A percentile compares a stretch with the other conserved stretches of the same genome.
Evolutionary conservation across 169 alveolate genomes (phyloP).

Genomic region (Theileria parva): DNA sequence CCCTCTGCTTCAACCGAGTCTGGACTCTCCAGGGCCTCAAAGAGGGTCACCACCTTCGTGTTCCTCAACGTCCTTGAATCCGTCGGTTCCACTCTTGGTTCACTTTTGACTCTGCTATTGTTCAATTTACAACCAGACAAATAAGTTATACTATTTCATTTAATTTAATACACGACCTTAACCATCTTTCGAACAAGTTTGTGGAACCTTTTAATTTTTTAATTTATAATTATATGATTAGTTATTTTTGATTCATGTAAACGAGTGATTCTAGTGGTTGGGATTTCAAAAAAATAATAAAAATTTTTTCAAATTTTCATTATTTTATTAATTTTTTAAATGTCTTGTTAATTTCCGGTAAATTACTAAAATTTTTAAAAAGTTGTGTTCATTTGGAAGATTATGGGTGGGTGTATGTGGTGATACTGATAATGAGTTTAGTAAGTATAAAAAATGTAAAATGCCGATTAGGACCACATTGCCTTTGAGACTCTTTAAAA

Average conservation of each 20-base stretch:
- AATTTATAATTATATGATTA: neutral
- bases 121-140: neutral
- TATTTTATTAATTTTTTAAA: too few relatives aligned
- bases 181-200: neutral
- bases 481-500: slow-evolving; percentile 66
- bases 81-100: slow-evolving; percentile 3
- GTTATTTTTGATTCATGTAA: neutral
- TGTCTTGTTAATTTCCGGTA: neutral
- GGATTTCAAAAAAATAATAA: neutral
- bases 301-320: too few relatives aligned
- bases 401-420: neutral
- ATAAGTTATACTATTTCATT: neutral
- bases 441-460: neutral
- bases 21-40: neutral
- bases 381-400: neutral
- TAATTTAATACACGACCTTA: neutral
- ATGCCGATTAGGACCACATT: slow-evolving; percentile 67
- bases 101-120: slow-evolving; percentile 2
- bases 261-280: neutral
- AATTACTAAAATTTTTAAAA: too few relatives aligned
- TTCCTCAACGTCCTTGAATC: slow-evolving; percentile 7
- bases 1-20: neutral
- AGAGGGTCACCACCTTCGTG: slow-evolving; percentile 1
- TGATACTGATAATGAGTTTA: neutral
- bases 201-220: neutral